Conservation (phyloP, 352 stramenopile species). For the Pythium vanterpoolii region DNA sequence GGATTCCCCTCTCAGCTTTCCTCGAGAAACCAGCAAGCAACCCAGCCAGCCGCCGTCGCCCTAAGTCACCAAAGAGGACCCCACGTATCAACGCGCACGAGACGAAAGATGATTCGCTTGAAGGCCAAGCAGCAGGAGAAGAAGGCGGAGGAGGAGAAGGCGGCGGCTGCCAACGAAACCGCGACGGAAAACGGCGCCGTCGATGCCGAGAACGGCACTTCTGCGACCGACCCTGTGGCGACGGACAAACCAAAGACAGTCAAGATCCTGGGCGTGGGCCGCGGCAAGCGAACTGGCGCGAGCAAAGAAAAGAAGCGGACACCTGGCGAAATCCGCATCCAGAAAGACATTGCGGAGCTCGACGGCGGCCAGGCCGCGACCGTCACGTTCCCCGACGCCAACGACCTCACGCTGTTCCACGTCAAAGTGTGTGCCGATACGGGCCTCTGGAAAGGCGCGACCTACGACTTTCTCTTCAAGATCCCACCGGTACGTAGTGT, state of each 20-base stretch:
- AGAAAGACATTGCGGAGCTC: conserved; percentile 98
- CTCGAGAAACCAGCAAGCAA: background rate
- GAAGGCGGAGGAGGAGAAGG: conserved; percentile 71
- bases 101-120: conserved; percentile 59
- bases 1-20: background rate
- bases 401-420: conserved; percentile 94
- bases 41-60: background rate
- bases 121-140: conserved; percentile 88
- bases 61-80: too few species aligned
- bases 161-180: conserved; percentile 18
- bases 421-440: conserved; percentile 93
- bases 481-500: conserved; percentile 88
- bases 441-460: conserved; percentile 96
- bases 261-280: conserved; percentile 82
- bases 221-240: background rate
- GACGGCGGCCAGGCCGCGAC: conserved; percentile 95
- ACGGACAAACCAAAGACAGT: conserved; percentile 67
- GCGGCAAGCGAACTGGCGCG: conserved; percentile 57
- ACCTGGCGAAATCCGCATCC: conserved; percentile 97
- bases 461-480: conserved; percentile 97
- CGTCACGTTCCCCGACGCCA: conserved; percentile 96
- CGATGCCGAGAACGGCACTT: conserved; percentile 21
- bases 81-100: background rate
- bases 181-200: conserved; percentile 16
- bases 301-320: conserved; percentile 92